Evolutionary conservation across 441 rosid species (phyloP).

Genomic region (Aquilaria agallochum): DNA sequence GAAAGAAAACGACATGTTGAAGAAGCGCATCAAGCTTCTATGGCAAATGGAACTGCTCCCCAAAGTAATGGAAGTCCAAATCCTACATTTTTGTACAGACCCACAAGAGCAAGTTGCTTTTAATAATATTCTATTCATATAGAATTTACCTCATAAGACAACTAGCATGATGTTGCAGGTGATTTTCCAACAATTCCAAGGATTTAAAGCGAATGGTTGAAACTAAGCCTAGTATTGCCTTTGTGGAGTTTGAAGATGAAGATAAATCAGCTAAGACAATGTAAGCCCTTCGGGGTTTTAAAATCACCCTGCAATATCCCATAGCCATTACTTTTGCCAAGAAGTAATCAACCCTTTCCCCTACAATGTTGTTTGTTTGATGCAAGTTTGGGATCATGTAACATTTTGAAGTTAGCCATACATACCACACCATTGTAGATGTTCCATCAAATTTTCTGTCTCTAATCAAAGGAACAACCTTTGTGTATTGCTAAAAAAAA

Average conservation of each 20-base stretch:
- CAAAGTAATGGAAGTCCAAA: slow-evolving; percentile 46
- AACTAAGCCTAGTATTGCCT: slow-evolving; percentile 94
- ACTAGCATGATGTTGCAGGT: slow-evolving; percentile 81
- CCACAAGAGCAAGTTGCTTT: slow-evolving; percentile 68
- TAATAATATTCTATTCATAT: slow-evolving; percentile 78
- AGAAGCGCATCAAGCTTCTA: slow-evolving; percentile 54
- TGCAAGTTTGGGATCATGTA: too few species aligned
- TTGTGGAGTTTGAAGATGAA: slow-evolving; percentile 92
- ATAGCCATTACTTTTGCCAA: slow-evolving; percentile 77
- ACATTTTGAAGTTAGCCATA: too few species aligned
- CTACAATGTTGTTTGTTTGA: too few species aligned
- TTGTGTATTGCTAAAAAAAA: too few species aligned
- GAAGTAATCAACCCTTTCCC: slow-evolving; percentile 29
- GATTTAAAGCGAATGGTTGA: slow-evolving; percentile 84
- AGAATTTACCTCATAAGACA: slow-evolving; percentile 89
- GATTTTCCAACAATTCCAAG: slow-evolving; percentile 80
- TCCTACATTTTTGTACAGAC: slow-evolving; percentile 43
- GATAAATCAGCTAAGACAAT: slow-evolving; percentile 84
- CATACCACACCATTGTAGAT: too few species aligned
- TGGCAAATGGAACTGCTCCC: slow-evolving; percentile 52
- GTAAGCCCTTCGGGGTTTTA: slow-evolving; percentile 93
- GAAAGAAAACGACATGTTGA: slow-evolving; percentile 73
- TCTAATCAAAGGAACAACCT: too few species aligned
- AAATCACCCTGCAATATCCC: slow-evolving; percentile 81
- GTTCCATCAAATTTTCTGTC: too few species aligned